Conservation (phyloP, 169 alveolate genomes). For the Theileria orientalis region DNA sequence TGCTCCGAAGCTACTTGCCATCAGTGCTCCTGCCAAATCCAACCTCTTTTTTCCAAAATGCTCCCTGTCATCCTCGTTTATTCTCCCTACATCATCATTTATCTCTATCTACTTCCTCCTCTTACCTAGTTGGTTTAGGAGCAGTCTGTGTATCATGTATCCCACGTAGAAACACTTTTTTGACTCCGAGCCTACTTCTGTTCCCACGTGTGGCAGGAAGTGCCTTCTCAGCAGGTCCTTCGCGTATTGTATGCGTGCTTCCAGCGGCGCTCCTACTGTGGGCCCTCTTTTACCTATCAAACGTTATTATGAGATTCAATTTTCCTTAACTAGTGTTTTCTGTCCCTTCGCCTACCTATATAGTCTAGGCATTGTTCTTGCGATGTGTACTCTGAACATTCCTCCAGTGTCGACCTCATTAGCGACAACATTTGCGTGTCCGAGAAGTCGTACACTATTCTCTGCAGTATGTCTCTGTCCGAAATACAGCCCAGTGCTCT, state of each 20-base stretch:
- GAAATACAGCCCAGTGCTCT: slow-evolving; percentile 96
- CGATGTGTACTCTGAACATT: slow-evolving; percentile 88
- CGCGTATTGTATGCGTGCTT: slow-evolving; percentile 92
- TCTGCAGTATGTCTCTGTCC: slow-evolving; percentile 85
- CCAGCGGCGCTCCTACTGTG: slow-evolving; percentile 89
- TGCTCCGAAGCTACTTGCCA: slow-evolving; percentile 95
- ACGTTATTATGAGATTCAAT: too few species aligned
- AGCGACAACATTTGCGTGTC: slow-evolving; percentile 95
- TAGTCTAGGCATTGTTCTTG: slow-evolving; percentile 89
- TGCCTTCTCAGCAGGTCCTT: slow-evolving; percentile 92
- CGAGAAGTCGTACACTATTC: slow-evolving; percentile 90
- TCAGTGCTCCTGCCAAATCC: slow-evolving; percentile 98
- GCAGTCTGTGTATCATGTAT: slow-evolving; percentile 95
- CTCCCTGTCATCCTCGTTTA: slow-evolving; percentile 98
- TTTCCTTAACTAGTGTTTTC: too few species aligned
- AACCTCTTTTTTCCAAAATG: slow-evolving; percentile 99
- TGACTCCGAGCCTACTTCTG: slow-evolving; percentile 87
- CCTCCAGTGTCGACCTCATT: slow-evolving; percentile 93
- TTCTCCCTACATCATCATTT: slow-evolving; percentile 82
- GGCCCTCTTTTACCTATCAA: slow-evolving; percentile 92
- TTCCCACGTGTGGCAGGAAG: slow-evolving; percentile 98
- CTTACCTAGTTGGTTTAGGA: slow-evolving; percentile 87
- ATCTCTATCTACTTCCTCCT: too few species aligned
- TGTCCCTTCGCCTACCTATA: too few species aligned
- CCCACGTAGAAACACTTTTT: slow-evolving; percentile 98